Conservation (phyloP, 345 rosid species). For the Eucalyptus guilfoylei region DNA sequence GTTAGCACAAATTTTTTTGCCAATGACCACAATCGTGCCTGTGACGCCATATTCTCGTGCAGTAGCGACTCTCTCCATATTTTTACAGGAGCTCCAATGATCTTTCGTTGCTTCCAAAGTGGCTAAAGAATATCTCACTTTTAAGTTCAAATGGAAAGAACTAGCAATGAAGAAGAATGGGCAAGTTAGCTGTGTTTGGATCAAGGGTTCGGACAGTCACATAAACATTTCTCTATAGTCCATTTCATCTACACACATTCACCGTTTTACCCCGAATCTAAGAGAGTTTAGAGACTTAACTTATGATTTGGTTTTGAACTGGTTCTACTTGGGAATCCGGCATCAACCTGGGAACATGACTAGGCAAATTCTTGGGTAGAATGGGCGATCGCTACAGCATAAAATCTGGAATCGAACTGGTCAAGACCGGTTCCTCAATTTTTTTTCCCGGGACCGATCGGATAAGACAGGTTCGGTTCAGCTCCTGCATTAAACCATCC, state of each 20-base stretch:
- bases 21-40: not conserved
- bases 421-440: not conserved
- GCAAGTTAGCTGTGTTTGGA: not conserved
- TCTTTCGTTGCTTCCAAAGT: not conserved
- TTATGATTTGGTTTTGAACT: not conserved
- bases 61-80: not conserved
- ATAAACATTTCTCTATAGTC: not conserved
- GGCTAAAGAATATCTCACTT: not conserved
- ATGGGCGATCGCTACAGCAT: not conserved
- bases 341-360: not conserved
- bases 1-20: not conserved
- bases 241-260: not conserved
- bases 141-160: not conserved
- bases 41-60: not conserved
- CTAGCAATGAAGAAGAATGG: not conserved
- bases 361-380: not conserved
- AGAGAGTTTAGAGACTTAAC: not conserved
- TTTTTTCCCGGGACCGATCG: not conserved
- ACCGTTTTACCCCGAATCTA: not conserved
- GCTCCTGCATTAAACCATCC: not conserved
- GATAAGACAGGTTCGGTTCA: not conserved
- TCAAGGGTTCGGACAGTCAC: not conserved
- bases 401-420: not conserved
- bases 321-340: not conserved
- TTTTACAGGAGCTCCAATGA: not conserved